Conservation (phyloP, 1,284 basidiomycete species). For the Rugosomyces carneus region DNA sequence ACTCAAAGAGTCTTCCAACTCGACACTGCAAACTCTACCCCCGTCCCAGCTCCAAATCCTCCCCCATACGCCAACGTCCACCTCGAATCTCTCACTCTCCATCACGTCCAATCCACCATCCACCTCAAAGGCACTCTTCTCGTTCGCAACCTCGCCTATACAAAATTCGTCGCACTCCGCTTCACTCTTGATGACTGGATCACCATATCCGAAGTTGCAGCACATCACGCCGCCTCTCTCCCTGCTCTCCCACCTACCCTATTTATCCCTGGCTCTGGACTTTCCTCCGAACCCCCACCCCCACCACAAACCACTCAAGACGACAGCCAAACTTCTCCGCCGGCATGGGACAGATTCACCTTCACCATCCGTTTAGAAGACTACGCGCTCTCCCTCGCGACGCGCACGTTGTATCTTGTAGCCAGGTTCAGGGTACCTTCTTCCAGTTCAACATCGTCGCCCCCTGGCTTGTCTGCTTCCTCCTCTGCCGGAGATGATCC, state of each 20-base stretch:
- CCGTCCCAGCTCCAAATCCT: conserved; percentile 34
- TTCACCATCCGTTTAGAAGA: conserved; percentile 73
- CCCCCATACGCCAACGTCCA: conserved; percentile 34
- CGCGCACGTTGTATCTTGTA: conserved; percentile 62
- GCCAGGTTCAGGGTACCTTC: conserved; percentile 41
- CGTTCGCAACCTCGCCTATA: conserved; percentile 81
- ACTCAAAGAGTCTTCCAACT: conserved; percentile 31
- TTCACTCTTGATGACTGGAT: conserved; percentile 95
- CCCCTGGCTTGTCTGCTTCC: conserved; percentile 14
- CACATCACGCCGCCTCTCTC: conserved; percentile 22
- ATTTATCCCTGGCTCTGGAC: conserved; percentile 15
- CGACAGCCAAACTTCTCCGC: background rate
- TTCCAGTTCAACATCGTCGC: conserved; percentile 7
- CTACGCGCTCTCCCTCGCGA: conserved; percentile 60
- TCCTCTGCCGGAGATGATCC: background rate
- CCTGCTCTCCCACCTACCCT: conserved; percentile 36
- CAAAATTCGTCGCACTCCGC: conserved; percentile 82
- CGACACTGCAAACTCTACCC: conserved; percentile 33
- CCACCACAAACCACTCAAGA: background rate
- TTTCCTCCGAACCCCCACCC: conserved; percentile 23
- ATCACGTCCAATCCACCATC: conserved; percentile 29
- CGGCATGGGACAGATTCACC: conserved; percentile 50
- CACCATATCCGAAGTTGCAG: conserved; percentile 79
- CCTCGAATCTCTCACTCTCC: conserved; percentile 48
- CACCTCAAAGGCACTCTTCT: conserved; percentile 62